Conservation (phyloP, 176 grass and related monocot species). For the Ensete glaucum region DNA sequence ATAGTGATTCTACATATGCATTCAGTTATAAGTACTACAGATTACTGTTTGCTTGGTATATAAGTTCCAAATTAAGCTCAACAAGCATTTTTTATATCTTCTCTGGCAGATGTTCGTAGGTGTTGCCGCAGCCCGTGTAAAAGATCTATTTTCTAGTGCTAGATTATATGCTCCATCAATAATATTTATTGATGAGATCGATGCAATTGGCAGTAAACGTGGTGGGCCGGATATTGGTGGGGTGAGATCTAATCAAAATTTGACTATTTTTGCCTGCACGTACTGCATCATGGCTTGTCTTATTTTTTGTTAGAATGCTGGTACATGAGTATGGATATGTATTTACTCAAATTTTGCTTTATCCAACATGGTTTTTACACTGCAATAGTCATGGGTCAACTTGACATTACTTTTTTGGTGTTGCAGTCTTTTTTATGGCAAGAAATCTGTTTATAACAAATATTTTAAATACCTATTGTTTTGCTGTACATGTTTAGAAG, state of each 20-base stretch:
- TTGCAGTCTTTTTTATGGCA: not conserved
- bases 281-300: not conserved
- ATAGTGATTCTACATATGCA: not conserved
- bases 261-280: not conserved
- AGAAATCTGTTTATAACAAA: not conserved
- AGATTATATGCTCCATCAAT: constrained; percentile 29
- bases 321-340: not conserved
- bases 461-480: not conserved
- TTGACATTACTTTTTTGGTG: not conserved
- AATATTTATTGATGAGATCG: constrained; percentile 31
- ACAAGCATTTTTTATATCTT: not conserved
- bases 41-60: not conserved
- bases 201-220: constrained; percentile 30
- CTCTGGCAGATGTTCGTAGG: constrained; percentile 28
- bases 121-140: constrained; percentile 27
- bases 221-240: constrained; percentile 30
- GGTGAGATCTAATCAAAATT: constrained; percentile 6
- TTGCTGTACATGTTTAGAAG: not conserved
- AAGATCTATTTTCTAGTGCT: constrained; percentile 26
- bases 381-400: no score
- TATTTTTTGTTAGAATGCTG: not conserved
- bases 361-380: no score
- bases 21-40: not conserved
- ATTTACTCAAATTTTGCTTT: not conserved
- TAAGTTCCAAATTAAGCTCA: not conserved